Evolutionary conservation across 1,139 yeast genomes (phyloP), one percentile per base, ranked within the genome.

Genomic region (Kodamaea ohmeri): DNA sequence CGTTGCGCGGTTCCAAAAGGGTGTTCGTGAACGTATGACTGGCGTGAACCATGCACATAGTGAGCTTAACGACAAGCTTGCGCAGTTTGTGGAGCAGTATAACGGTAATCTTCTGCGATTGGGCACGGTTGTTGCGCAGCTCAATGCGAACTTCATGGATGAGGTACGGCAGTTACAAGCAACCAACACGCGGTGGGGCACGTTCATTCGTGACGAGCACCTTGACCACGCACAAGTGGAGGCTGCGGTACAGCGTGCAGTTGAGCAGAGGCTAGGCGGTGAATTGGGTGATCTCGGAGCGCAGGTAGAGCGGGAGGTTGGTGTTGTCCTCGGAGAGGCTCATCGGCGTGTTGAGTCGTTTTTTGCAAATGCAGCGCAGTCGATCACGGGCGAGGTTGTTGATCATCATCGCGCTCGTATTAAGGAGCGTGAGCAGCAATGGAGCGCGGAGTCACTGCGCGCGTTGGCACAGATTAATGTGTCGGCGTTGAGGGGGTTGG

Each of bases 151-250:
- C 9, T 39, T 46, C 21, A 44, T 31, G 34, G 34, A 13, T 19
- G 34, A 31, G 19, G 34, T 31, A 8, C 13, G 26, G n/a, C 26
- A 17, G 26, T 14, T 31, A 9, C 26, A 31, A 13, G 34, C 26
- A 4, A 13, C 26, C 18, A 31, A 31, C 26, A 8, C 25, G 13
- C 6, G 26, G 6, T 20, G 22, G 34, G n/a, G 34, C 11, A 29
- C 32, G 6, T 48, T 34, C 20, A 30, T 49, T 7, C 26, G 22
- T n/a, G 31, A 40, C n/a, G 46, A 42, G 17, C 47, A 44, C 28
- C 36, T 44, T 20, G 17, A 21, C 22, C 12, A 32, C 4, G 40
- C 36, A 3, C 41, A 37, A 15, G 35, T 44, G 3, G 36, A 35
- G 14, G 22, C 34, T 4, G 33, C 36, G 7, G 36, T 37, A 17